phyloP scores from a whole-genome alignment of 495 filamentous ascomycete species.

The Umbilicaria muhlenbergii region DNA sequence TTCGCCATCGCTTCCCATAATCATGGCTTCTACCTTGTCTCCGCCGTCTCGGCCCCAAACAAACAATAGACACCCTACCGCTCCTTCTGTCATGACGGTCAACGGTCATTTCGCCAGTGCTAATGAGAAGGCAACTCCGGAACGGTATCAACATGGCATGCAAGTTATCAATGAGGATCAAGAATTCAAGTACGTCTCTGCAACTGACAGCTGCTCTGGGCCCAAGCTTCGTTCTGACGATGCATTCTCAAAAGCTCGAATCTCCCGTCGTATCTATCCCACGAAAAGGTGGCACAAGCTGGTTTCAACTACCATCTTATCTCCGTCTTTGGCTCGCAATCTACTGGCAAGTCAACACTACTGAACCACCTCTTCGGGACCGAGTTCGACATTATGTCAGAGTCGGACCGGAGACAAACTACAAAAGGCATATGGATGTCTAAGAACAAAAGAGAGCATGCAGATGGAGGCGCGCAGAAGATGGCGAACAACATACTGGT shows the following conservation, averaged over 20 bases:
- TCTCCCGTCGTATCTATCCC: constrained; percentile 62
- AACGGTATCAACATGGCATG: constrained; percentile 80
- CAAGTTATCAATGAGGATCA: constrained; percentile 95
- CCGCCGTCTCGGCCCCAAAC: constrained; percentile 6
- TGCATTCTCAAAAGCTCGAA: constrained; percentile 38
- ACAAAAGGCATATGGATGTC: constrained; percentile 99
- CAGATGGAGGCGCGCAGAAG: constrained; percentile 20
- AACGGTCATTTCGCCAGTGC: constrained; percentile 82
- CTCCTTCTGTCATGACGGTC: constrained; percentile 48
- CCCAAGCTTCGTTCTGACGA: constrained; percentile 1
- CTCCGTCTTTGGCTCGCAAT: constrained; percentile 96
- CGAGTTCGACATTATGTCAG: constrained; percentile 91
- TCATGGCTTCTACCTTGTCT: too few relatives aligned
- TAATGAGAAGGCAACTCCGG: constrained; percentile 45
- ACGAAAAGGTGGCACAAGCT: constrained; percentile 63
- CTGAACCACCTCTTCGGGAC: constrained; percentile 94
- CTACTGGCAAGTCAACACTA: constrained; percentile 93
- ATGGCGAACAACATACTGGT: constrained; percentile 98
- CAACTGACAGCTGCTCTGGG: background rate
- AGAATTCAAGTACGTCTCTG: constrained; percentile 67
- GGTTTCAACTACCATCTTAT: constrained; percentile 99
- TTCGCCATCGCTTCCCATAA: too few relatives aligned
- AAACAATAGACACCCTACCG: constrained; percentile 25
- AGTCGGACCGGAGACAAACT: constrained; percentile 77
- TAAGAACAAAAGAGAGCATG: constrained; percentile 54